Percentiles rank a stretch among this genome's conserved stretches.
These are phyloP conservation scores for Kandelia obovata DNA, from an alignment of 345 rosid genomes.

Conservation along the genomic window DNA sequence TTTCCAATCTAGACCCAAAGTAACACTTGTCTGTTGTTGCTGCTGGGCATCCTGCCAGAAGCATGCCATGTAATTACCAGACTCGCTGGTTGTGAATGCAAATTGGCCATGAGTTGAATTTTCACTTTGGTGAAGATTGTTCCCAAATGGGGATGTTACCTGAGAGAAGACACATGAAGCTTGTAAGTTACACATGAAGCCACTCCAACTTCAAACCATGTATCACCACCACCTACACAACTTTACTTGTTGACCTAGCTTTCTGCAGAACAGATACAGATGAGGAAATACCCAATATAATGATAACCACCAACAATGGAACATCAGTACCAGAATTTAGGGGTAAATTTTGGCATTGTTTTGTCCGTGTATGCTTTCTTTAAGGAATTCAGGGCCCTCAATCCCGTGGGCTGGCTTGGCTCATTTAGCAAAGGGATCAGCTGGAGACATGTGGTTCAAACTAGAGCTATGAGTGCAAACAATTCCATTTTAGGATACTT, in stretches of 20 bases:
- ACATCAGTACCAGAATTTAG: background rate
- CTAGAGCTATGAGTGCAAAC: too few species aligned
- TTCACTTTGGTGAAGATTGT: slow-evolving; percentile 54
- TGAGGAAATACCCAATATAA: background rate
- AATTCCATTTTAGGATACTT: too few species aligned
- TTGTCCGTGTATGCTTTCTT: too few species aligned
- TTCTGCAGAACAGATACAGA: background rate
- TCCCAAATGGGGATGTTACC: slow-evolving; percentile 82
- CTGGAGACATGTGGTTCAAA: too few species aligned
- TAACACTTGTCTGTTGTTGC: slow-evolving; percentile 32
- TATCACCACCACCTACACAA: background rate
- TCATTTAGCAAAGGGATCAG: too few species aligned
- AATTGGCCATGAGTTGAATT: slow-evolving; percentile 62
- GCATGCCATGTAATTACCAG: slow-evolving; percentile 75
- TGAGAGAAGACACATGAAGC: slow-evolving; percentile 22
- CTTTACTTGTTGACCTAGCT: background rate
- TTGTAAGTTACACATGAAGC: background rate
- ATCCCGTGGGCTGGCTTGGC: too few species aligned
- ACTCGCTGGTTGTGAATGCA: slow-evolving; percentile 72
- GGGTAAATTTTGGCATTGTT: background rate
- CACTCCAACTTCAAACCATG: slow-evolving; percentile 1
- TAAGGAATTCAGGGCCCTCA: too few species aligned
- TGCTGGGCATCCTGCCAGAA: slow-evolving; percentile 51
- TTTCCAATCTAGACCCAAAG: slow-evolving; percentile 83
- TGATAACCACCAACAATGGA: background rate